Evolutionary conservation across 2,329 filamentous ascomycete genomes (phyloP).

Genomic region (Atkinsonella texensis): DNA sequence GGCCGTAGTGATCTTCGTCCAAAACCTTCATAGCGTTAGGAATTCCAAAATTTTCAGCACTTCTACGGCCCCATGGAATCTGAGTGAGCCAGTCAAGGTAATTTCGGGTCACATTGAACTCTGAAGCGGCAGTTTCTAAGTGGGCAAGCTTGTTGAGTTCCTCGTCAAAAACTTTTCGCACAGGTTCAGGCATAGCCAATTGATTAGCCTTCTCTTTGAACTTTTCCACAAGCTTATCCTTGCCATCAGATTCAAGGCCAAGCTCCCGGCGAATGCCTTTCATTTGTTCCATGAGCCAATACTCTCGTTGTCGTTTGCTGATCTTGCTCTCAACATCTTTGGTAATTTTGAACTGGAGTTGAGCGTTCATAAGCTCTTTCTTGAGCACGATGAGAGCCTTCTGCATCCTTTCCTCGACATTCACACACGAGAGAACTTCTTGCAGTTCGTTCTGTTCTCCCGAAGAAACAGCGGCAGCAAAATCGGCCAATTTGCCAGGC

Average conservation of each 20-base stretch:
- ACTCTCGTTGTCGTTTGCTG: conserved; percentile 91
- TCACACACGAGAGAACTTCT: conserved; percentile 76
- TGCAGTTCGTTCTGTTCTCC: conserved; percentile 88
- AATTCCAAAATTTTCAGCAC: conserved; percentile 93
- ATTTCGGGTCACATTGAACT: conserved; percentile 97
- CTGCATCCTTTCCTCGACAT: conserved; percentile 83
- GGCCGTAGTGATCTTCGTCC: conserved; percentile 90
- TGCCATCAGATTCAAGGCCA: conserved; percentile 93
- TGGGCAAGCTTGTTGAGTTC: conserved; percentile 95
- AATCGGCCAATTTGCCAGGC: conserved; percentile 89
- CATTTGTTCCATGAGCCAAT: conserved; percentile 99
- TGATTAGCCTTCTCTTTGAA: conserved; percentile 94
- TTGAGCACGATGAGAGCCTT: conserved; percentile 89
- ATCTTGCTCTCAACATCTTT: conserved; percentile 98
- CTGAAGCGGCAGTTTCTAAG: conserved; percentile 87
- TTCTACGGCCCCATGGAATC: conserved; percentile 92
- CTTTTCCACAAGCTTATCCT: conserved; percentile 94
- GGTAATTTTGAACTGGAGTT: conserved; percentile 91
- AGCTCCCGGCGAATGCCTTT: conserved; percentile 94
- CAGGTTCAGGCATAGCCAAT: conserved; percentile 90
- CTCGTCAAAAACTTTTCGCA: conserved; percentile 96
- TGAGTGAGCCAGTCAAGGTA: conserved; percentile 98
- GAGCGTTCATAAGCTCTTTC: conserved; percentile 97
- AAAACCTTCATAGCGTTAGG: conserved; percentile 80
- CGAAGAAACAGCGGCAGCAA: conserved; percentile 91